These are phyloP conservation scores for Fusarium nurragi DNA, from an alignment of 2,329 filamentous ascomycete species.

Conservation along the genomic window DNA sequence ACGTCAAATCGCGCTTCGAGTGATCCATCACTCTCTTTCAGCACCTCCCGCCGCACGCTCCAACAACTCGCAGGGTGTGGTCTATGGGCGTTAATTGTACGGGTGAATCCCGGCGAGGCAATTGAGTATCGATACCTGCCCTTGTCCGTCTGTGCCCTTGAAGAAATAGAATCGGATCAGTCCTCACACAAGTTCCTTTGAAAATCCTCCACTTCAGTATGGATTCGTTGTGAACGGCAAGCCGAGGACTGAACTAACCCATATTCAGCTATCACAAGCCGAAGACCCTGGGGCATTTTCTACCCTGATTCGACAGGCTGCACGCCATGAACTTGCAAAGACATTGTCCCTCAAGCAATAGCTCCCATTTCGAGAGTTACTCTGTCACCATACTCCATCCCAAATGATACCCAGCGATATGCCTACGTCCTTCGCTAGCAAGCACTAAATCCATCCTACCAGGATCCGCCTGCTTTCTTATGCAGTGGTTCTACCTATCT, in stretches of 20 bases:
- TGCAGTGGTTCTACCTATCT: no score
- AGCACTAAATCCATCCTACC: no score
- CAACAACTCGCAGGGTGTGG: neutral
- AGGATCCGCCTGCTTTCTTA: no score
- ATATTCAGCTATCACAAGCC: constrained; percentile 4
- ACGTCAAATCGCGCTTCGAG: constrained; percentile 28
- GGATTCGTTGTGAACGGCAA: constrained; percentile 24
- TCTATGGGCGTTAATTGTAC: neutral
- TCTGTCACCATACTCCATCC: neutral
- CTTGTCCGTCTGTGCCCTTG: constrained; percentile 17
- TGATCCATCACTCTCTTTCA: neutral
- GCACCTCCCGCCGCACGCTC: constrained; percentile 14
- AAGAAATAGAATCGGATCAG: constrained; percentile 27
- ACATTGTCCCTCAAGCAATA: neutral
- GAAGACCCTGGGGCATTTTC: neutral
- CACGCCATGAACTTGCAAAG: constrained; percentile 4
- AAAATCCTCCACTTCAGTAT: constrained; percentile 30
- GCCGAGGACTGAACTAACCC: neutral
- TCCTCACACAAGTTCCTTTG: constrained; percentile 32
- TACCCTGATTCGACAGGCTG: neutral
- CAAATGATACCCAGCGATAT: neutral
- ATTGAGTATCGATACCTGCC: constrained; percentile 17
- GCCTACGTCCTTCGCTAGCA: neutral
- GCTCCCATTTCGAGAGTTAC: neutral
- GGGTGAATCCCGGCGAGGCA: neutral